Evolutionary conservation across 257 asterid species (phyloP).

Genomic region (Asclepias syriaca): DNA sequence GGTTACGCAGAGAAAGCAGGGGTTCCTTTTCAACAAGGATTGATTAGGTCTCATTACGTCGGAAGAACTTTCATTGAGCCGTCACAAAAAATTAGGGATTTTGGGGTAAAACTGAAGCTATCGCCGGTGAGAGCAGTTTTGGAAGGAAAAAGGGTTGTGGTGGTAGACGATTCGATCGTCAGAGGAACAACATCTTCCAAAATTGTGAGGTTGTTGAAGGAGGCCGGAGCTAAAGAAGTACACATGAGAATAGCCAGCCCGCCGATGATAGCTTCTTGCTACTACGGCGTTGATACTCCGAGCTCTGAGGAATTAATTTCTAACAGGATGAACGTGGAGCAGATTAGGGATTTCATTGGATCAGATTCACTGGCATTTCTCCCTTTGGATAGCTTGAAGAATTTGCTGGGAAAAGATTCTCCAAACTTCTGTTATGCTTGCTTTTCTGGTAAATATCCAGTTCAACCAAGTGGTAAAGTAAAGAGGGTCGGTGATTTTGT

Average conservation of each 20-base stretch:
- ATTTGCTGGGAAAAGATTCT: slow-evolving; percentile 40
- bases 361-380: slow-evolving; percentile 79
- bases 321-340: slow-evolving; percentile 64
- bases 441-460: slow-evolving; percentile 75
- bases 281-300: slow-evolving; percentile 88
- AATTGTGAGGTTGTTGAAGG: slow-evolving; percentile 82
- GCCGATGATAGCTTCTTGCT: slow-evolving; percentile 77
- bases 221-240: slow-evolving; percentile 86
- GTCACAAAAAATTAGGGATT: slow-evolving; percentile 82
- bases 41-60: slow-evolving; percentile 85
- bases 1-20: slow-evolving; percentile 91
- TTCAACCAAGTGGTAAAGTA: slow-evolving; percentile 66
- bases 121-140: slow-evolving; percentile 80
- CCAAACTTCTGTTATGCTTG: slow-evolving; percentile 66
- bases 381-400: slow-evolving; percentile 48
- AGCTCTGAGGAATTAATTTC: slow-evolving; percentile 73
- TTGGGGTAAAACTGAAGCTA: slow-evolving; percentile 83
- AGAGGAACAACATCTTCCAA: slow-evolving; percentile 89
- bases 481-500: slow-evolving; percentile 78
- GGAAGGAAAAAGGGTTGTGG: slow-evolving; percentile 97
- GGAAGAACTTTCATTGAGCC: slow-evolving; percentile 97
- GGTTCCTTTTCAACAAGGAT: slow-evolving; percentile 83
- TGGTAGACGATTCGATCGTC: slow-evolving; percentile 92
- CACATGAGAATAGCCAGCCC: slow-evolving; percentile 97
- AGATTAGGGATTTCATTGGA: slow-evolving; percentile 73